These are phyloP conservation scores for Citrullus mucosospermus DNA, from an alignment of 306 rosid genomes.

Conservation along the genomic window DNA sequence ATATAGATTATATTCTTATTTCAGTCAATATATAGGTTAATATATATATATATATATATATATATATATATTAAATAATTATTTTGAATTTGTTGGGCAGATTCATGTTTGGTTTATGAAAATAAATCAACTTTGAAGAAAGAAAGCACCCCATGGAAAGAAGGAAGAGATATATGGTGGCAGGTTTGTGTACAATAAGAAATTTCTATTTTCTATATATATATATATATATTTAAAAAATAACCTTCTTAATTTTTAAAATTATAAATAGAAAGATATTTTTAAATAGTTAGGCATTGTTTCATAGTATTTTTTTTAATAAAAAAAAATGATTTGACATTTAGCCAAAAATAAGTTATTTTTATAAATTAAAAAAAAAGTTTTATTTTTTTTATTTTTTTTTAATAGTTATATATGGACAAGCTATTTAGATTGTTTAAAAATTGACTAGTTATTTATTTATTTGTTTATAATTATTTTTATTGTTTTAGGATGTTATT, in stretches of 20 bases:
- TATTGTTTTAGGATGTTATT: conserved; percentile 42
- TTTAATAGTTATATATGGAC: not conserved
- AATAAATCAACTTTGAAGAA: conserved; percentile 47
- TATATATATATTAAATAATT: too few species aligned
- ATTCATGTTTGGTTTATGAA: conserved; percentile 58
- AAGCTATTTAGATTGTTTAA: not conserved
- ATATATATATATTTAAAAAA: not conserved
- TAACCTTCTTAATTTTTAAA: too few species aligned
- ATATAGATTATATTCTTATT: too few species aligned
- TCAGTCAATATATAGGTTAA: too few species aligned
- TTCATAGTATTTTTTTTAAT: not conserved
- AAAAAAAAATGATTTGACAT: too few species aligned
- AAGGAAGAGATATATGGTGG: conserved; percentile 91
- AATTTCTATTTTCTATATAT: too few species aligned
- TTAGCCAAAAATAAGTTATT: too few species aligned
- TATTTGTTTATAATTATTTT: not conserved
- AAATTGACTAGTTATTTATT: not conserved
- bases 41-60: too few species aligned
- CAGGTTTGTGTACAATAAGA: conserved; percentile 33
- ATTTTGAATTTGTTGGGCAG: conserved; percentile 17
- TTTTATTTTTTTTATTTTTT: too few species aligned
- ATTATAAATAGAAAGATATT: not conserved
- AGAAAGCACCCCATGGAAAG: conserved; percentile 57
- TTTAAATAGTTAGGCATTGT: not conserved
- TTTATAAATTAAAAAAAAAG: too few species aligned